Evolutionary conservation across 768 basidiomycete species (phyloP).

Genomic region (Suillus brevipes): DNA sequence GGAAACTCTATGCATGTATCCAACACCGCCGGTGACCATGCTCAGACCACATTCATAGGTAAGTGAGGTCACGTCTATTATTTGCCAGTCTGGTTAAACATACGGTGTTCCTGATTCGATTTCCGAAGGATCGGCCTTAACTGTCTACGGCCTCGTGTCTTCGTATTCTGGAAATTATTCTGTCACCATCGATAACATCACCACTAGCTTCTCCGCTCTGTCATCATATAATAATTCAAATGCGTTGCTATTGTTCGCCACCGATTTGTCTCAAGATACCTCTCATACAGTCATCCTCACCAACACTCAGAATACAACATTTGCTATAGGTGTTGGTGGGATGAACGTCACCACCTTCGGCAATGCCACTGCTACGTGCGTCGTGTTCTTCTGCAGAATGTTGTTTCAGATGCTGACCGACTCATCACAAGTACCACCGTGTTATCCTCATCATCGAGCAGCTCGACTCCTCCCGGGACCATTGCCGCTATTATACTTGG

Average conservation of each 20-base stretch:
- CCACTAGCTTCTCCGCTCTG: conserved; percentile 46
- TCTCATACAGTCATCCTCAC: conserved; percentile 53
- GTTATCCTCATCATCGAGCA: conserved; percentile 15
- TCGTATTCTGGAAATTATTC: conserved; percentile 58
- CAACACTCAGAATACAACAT: conserved; percentile 54
- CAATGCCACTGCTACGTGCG: conserved; percentile 34
- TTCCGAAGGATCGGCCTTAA: conserved; percentile 57
- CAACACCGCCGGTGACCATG: conserved; percentile 46
- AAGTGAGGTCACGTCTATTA: conserved; percentile 21
- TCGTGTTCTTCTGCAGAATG: conserved; percentile 9
- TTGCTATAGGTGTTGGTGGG: conserved; percentile 51
- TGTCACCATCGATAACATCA: conserved; percentile 53
- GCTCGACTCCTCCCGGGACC: conserved; percentile 49
- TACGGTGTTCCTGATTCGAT: conserved; percentile 9
- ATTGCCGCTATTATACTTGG: conserved; percentile 68
- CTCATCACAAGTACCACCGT: conserved; percentile 17
- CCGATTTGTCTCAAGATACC: conserved; percentile 52
- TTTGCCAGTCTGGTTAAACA: background rate
- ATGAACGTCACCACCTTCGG: conserved; percentile 48
- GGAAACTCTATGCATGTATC: conserved; percentile 34
- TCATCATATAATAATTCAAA: conserved; percentile 53
- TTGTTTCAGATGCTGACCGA: conserved; percentile 9
- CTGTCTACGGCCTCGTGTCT: conserved; percentile 60
- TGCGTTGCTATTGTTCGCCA: conserved; percentile 63
- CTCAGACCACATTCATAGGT: conserved; percentile 48